These are phyloP conservation scores for Wallacemonas sp. DNA, from an alignment of 208 protist species.

Conservation along the genomic window DNA sequence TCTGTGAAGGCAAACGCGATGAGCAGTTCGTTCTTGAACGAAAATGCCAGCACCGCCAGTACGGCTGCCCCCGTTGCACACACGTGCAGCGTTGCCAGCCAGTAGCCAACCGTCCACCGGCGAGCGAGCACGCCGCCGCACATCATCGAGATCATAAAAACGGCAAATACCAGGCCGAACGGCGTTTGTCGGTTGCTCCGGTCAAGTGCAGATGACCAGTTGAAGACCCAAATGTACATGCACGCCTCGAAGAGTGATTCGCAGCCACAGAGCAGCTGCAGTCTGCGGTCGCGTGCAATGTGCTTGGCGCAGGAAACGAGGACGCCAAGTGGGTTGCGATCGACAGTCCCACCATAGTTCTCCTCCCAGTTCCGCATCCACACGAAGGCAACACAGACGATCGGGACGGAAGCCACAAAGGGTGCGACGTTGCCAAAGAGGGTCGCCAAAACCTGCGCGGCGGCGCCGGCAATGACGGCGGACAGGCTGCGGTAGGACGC, in stretches of 20 bases:
- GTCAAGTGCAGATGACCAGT: slow-evolving; percentile 71
- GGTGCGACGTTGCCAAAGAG: slow-evolving; percentile 39
- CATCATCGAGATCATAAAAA: slow-evolving; percentile 62
- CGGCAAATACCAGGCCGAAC: slow-evolving; percentile 84
- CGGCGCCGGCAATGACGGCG: slow-evolving; percentile 71
- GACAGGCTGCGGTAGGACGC: slow-evolving; percentile 63
- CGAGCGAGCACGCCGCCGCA: slow-evolving; percentile 17
- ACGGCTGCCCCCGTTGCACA: background rate
- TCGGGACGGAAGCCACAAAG: slow-evolving; percentile 35
- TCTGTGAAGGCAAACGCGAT: slow-evolving; percentile 20
- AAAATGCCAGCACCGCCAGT: slow-evolving; percentile 15
- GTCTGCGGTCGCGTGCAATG: background rate
- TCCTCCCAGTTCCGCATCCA: slow-evolving; percentile 56
- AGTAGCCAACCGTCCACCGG: background rate
- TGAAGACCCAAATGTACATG: slow-evolving; percentile 91
- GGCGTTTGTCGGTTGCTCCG: slow-evolving; percentile 32
- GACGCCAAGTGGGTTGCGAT: background rate
- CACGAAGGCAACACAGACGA: slow-evolving; percentile 28
- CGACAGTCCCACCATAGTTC: slow-evolving; percentile 69
- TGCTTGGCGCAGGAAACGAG: slow-evolving; percentile 18
- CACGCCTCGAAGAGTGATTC: slow-evolving; percentile 82
- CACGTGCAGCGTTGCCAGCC: slow-evolving; percentile 16
- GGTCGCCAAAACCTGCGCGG: slow-evolving; percentile 32
- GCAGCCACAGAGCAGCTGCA: slow-evolving; percentile 54
- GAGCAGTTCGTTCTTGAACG: slow-evolving; percentile 15